Conservation (phyloP, 2,329 filamentous ascomycete genomes). For the Penicillium vulpinum region DNA sequence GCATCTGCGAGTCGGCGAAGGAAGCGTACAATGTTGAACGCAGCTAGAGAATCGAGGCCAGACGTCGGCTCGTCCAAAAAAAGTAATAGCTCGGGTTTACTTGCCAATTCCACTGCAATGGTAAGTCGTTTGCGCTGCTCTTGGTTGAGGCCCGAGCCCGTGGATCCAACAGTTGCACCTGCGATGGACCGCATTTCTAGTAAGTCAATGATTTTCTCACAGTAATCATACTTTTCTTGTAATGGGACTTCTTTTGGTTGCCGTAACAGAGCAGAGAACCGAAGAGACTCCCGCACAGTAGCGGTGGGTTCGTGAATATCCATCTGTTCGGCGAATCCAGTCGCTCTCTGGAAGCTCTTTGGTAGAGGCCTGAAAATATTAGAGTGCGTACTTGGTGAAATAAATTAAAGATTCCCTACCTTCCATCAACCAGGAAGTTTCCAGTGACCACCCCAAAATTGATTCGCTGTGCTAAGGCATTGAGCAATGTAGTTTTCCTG, state of each 20-base stretch:
- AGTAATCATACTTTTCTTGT: conserved; percentile 67
- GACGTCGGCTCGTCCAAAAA: conserved; percentile 66
- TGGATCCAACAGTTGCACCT: conserved; percentile 62
- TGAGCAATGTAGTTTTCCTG: conserved; percentile 53
- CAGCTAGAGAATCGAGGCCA: conserved; percentile 68
- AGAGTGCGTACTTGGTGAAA: background rate
- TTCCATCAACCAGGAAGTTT: conserved; percentile 48
- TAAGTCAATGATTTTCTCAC: conserved; percentile 67
- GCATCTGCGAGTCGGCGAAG: conserved; percentile 65
- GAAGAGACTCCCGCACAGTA: conserved; percentile 66
- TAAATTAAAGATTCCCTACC: conserved; percentile 26
- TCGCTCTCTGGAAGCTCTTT: conserved; percentile 54
- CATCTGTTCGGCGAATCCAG: conserved; percentile 62
- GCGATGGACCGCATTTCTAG: conserved; percentile 69
- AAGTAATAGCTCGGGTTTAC: conserved; percentile 61
- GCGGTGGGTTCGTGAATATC: conserved; percentile 67
- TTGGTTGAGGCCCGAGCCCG: conserved; percentile 61
- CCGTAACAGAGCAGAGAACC: conserved; percentile 65
- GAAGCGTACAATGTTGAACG: conserved; percentile 64
- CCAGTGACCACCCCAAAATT: conserved; percentile 48
- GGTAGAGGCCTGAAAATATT: conserved; percentile 38
- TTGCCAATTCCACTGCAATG: conserved; percentile 62
- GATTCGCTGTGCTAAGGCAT: conserved; percentile 48
- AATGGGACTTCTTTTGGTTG: conserved; percentile 59
- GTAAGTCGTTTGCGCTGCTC: conserved; percentile 69